Evolutionary conservation across 352 stramenopile genomes (phyloP), one percentile per base, ranked within the genome.

Genomic region (Phytophthora idaei): DNA sequence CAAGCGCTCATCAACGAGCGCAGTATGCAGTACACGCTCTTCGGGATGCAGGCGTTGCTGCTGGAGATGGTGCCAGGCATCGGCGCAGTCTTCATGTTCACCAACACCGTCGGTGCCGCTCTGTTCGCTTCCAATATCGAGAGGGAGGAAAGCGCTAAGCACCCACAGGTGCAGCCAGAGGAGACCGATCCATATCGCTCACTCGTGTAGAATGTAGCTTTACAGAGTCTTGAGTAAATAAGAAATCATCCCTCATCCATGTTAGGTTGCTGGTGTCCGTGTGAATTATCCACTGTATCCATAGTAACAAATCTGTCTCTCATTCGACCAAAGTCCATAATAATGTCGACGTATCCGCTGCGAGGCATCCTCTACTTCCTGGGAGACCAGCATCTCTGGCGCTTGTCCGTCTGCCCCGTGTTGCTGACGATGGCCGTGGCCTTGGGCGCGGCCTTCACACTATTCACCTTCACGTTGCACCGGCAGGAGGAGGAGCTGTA

Each of bases 101-200:
- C 75, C 44, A 90, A 90, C 60, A 83, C 81, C 12, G 77, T 86
- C 46, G 77, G 81, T 11, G 81, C 81, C 1, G 81, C 81, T 55
- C 67, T 88, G 8, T 81, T 87, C 53, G 81, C 81, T 15, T 79
- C 52, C 37, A 77, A 77, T 54, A 74, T 90, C 51, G 81, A 88
- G 63, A 71, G 61, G 29, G 76, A 87, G 45, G 71, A 75, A 49
- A 54, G 48, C 11, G 57, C 57, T 42, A 67, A 69, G 34, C 54
- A 61, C 11, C 56, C 67, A 42, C 42, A 48, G 10, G 31, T 65
- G n/a, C 61, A 66, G 17, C 49, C 61, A 55, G 57, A 66, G 3
- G 55, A 74, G 25, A 31, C 34, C 7, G 62, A 67, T n/a, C 21
- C 27, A 14, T 75, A 75, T 48, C 57, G 47, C 39, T 68, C 48